Evolutionary conservation across 2,329 filamentous ascomycete species (phyloP), one percentile per base, ranked within the genome.

Genomic region (Grosmannia penicillata): DNA sequence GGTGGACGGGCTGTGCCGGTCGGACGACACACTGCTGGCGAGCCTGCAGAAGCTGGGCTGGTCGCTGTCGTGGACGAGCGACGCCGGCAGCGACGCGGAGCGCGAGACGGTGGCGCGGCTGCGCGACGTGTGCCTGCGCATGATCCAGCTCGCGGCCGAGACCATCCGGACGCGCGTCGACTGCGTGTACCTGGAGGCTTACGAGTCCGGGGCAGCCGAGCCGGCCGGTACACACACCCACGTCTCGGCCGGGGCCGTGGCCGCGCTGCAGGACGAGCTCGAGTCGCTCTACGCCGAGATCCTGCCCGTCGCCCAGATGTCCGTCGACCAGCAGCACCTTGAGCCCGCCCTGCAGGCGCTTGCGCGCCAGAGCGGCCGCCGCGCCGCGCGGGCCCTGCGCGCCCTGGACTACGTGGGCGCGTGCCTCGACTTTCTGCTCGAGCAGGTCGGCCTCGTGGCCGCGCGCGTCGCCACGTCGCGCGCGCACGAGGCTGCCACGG

Each of bases 201-300:
- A 71, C 1, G 51, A 56, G 28, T 36, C 26, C 22, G 35, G 21
- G 35, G 23, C 25, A 33, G 11, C 34, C 33, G 11, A 19, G n/a
- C n/a, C n/a, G n/a, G n/a, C n/a, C n/a, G n/a, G n/a, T n/a, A n/a
- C n/a, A n/a, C n/a, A n/a, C n/a, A n/a, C n/a, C n/a, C n/a, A n/a
- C n/a, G n/a, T n/a, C n/a, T n/a, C n/a, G n/a, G 44, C 46, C 1
- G 59, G 58, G 6, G 68, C 72, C 35, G 61, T 68, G 9, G 58
- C 56, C 13, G 62, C 66, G 4, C 52, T 80, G 3, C 69, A 77
- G 48, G 68, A 70, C 24, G 79, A 83, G 49, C 61, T 84, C 1
- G 75, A 82, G 46, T 80, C 76, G 5, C 60, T 84, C 4, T 78
- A 80, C 47, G 62, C 75, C 0, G 80, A 84, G 50, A 75, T 84